phyloP scores from a whole-genome alignment of 257 asterid species.

The Rubia yunnanensis region DNA sequence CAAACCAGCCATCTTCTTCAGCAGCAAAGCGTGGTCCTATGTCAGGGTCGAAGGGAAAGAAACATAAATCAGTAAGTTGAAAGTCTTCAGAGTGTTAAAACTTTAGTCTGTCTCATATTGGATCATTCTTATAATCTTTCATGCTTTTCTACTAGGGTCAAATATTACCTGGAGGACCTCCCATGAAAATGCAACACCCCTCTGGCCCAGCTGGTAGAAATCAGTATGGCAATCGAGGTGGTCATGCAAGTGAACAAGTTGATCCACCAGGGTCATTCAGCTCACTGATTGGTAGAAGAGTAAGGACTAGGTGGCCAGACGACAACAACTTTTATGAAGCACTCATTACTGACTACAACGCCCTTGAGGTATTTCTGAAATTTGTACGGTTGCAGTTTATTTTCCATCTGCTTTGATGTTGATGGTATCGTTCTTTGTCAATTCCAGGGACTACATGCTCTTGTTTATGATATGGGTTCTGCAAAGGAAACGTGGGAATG shows the following conservation, averaged over 20 bases:
- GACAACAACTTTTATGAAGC: slow-evolving; percentile 95
- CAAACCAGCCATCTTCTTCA: slow-evolving; percentile 61
- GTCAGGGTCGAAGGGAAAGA: slow-evolving; percentile 47
- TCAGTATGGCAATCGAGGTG: slow-evolving; percentile 59
- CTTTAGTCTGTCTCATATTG: background rate
- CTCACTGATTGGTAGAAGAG: slow-evolving; percentile 72
- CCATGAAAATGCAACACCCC: slow-evolving; percentile 60
- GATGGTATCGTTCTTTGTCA: slow-evolving; percentile 12
- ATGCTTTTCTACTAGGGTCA: slow-evolving; percentile 20
- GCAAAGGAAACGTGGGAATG: slow-evolving; percentile 58
- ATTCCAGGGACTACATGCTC: slow-evolving; percentile 64
- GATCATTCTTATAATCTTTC: background rate
- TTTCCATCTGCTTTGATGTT: slow-evolving; percentile 13
- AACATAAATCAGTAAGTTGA: slow-evolving; percentile 47
- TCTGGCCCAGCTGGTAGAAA: slow-evolving; percentile 75
- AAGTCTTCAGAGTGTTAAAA: background rate
- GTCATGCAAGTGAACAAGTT: slow-evolving; percentile 43
- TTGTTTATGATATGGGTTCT: slow-evolving; percentile 54
- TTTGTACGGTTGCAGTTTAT: background rate
- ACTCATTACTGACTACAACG: slow-evolving; percentile 59
- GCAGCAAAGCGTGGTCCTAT: slow-evolving; percentile 55
- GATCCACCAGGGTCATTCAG: slow-evolving; percentile 53
- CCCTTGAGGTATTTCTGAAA: slow-evolving; percentile 41
- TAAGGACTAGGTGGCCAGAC: slow-evolving; percentile 96
- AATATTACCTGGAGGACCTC: slow-evolving; percentile 50